Base-by-base conservation (phyloP, 1,284 basidiomycete genomes). In the Ustilago xerochloae region DNA sequence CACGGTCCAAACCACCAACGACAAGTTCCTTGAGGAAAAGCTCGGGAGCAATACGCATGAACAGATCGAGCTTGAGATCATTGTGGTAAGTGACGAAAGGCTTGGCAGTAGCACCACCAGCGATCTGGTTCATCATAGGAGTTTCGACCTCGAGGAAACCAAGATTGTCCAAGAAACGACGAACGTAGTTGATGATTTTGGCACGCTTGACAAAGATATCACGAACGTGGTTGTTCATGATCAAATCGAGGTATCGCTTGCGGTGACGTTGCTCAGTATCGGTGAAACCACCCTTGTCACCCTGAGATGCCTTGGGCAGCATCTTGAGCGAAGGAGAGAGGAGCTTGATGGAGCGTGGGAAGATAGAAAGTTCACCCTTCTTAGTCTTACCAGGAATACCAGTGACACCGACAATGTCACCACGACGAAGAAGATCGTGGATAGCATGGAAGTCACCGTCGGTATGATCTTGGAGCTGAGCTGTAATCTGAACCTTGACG, bases 141-240 rank as follows among this genome's bases (percentile, higher is more conserved):
- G 96, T 99, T 87, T 99, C 96, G 67, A 99, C 95, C 87, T 99
- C 97, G 86, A 99, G 90, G 89, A 99, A 99, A 41, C 95, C 96
- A 45, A 93, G 90, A 80, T 88, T 87, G 85, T 98, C 95, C 66
- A 99, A 87, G 89, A 90, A 99, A 78, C 91, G 91, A 63, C 96
- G 90, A 78, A 97, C 88, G 77, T 85, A 85, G 74, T 84, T 83
- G 76, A 85, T 83, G 63, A 84, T 83, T 69, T 84, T 83, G 53
- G 86, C 85, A 68, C 96, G 91, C 55, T 93, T 93, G 86, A 97
- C 87, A 86, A 99, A 99, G 75, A 96, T 90, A 75, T 91, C 90
- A 77, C 97, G 91, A 16, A 94, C 94, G 78, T 91, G 89, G 55
- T 93, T 91, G 86, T 93, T 97, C 86, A 99, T 89, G 86, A 99